Evolutionary conservation across 495 filamentous ascomycete genomes (phyloP).

Genomic region (Alectoria sarmentosa): DNA sequence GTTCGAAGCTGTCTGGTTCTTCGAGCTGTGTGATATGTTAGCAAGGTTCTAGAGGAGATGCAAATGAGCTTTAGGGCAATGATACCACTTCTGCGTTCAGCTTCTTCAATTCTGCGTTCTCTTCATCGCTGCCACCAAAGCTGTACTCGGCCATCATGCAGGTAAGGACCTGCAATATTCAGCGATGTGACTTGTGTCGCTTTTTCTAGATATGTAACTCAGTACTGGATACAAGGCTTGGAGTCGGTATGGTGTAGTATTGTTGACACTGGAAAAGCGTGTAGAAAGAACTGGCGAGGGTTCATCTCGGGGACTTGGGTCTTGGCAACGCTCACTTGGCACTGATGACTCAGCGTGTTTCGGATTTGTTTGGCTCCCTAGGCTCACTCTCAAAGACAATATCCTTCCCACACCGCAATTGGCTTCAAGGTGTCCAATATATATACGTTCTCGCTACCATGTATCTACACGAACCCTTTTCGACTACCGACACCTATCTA

Average conservation of each 20-base stretch:
- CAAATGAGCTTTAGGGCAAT: conserved; percentile 15
- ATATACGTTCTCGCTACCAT: neutral
- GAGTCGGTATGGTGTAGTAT: neutral
- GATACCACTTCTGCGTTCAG: conserved; percentile 72
- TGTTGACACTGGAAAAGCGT: neutral
- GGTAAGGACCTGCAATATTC: neutral
- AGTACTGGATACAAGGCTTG: neutral
- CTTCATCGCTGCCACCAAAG: conserved; percentile 74
- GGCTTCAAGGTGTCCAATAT: neutral
- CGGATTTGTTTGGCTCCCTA: too few species aligned
- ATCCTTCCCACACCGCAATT: neutral
- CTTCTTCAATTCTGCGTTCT: conserved; percentile 76
- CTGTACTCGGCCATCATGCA: conserved; percentile 49
- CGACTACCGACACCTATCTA: neutral
- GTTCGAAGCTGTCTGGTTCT: conserved; percentile 87
- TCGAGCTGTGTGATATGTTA: conserved; percentile 38
- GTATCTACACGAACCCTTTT: neutral
- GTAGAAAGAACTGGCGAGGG: neutral
- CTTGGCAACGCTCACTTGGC: neutral
- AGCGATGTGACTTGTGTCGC: too few species aligned
- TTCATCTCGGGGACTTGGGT: neutral
- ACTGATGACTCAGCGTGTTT: neutral
- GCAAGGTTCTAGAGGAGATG: neutral
- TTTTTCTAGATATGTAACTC: neutral
- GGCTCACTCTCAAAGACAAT: neutral